Percentiles rank a stretch among this genome's conserved stretches.
phyloP scores from a whole-genome alignment of 2,329 filamentous ascomycete genomes.

The Exophiala sp. region DNA sequence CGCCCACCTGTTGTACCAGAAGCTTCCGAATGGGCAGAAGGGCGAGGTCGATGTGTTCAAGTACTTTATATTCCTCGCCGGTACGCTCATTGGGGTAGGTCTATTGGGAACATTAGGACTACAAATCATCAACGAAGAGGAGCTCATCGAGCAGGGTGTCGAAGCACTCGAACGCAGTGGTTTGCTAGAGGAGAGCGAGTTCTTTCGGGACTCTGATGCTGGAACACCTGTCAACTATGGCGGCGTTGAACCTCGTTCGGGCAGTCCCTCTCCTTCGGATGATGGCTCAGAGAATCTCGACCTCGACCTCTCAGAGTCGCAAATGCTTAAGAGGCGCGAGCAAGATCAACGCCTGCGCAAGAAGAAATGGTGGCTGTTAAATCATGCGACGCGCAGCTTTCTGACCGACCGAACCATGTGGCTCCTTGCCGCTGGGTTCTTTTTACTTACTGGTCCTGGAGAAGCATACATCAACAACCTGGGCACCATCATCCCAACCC shows the following conservation, averaged over 20 bases:
- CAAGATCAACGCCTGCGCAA: conserved; percentile 56
- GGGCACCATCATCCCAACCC: conserved; percentile 84
- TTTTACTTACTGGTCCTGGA: conserved; percentile 89
- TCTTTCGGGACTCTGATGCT: conserved; percentile 58
- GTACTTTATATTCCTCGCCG: conserved; percentile 81
- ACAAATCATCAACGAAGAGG: conserved; percentile 76
- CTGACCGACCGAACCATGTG: conserved; percentile 91
- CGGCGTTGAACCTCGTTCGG: conserved; percentile 42
- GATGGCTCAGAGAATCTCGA: conserved; percentile 41
- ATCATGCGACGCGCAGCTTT: conserved; percentile 83
- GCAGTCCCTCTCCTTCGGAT: conserved; percentile 43
- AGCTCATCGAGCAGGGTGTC: conserved; percentile 83
- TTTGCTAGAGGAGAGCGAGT: conserved; percentile 69
- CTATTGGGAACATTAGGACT: conserved; percentile 70
- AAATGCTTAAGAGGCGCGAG: conserved; percentile 40
- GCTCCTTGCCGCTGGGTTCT: conserved; percentile 85
- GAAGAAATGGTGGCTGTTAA: conserved; percentile 88
- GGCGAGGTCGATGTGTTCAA: conserved; percentile 70
- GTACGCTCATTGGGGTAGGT: conserved; percentile 68
- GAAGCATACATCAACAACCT: conserved; percentile 98
- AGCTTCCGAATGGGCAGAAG: conserved; percentile 57
- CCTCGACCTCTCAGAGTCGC: conserved; percentile 40
- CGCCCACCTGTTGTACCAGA: conserved; percentile 71
- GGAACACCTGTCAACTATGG: conserved; percentile 52
- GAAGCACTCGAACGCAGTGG: conserved; percentile 90